Evolutionary conservation across 176 grass and related monocot species (phyloP).

Genomic region (Zea luxurians): DNA sequence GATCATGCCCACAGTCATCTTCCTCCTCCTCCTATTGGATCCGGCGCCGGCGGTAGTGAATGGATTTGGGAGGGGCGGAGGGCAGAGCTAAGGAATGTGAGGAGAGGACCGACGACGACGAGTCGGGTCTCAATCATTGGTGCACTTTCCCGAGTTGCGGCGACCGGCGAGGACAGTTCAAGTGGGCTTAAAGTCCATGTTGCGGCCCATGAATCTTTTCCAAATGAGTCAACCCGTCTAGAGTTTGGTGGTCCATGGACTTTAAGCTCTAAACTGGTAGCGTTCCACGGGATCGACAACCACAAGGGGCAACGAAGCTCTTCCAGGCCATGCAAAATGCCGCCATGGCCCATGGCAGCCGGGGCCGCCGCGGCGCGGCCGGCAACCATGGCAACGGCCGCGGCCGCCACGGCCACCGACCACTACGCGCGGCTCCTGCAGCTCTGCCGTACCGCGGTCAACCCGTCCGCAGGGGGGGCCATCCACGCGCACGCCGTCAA

Average conservation of each 20-base stretch:
- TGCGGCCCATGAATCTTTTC: neutral
- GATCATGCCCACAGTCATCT: slow-evolving; percentile 94
- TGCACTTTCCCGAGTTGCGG: neutral
- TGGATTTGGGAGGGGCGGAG: slow-evolving; percentile 25
- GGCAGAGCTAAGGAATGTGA: too few species aligned
- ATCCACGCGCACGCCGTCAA: slow-evolving; percentile 75
- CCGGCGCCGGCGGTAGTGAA: slow-evolving; percentile 7
- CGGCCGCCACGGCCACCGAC: slow-evolving; percentile 16
- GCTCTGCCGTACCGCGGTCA: slow-evolving; percentile 26
- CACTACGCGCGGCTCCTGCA: slow-evolving; percentile 61
- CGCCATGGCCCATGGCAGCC: slow-evolving; percentile 11
- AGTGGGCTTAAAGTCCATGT: neutral
- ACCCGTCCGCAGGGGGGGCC: slow-evolving; percentile 41
- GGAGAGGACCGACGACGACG: too few species aligned
- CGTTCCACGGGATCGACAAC: neutral
- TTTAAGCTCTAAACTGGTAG: neutral
- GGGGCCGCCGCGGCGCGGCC: slow-evolving; percentile 12
- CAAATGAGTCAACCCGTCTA: neutral
- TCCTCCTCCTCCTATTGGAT: neutral
- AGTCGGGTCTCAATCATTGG: slow-evolving; percentile 9
- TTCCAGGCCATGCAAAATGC: slow-evolving; percentile 43
- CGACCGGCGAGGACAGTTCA: too few species aligned
- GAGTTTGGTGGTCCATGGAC: slow-evolving; percentile 7
- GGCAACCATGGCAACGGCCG: slow-evolving; percentile 1
- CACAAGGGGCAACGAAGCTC: neutral